Evolutionary conservation across 2,329 filamentous ascomycete species (phyloP), one percentile per base, ranked within the genome.

Genomic region (Ophiostoma pallidulum): DNA sequence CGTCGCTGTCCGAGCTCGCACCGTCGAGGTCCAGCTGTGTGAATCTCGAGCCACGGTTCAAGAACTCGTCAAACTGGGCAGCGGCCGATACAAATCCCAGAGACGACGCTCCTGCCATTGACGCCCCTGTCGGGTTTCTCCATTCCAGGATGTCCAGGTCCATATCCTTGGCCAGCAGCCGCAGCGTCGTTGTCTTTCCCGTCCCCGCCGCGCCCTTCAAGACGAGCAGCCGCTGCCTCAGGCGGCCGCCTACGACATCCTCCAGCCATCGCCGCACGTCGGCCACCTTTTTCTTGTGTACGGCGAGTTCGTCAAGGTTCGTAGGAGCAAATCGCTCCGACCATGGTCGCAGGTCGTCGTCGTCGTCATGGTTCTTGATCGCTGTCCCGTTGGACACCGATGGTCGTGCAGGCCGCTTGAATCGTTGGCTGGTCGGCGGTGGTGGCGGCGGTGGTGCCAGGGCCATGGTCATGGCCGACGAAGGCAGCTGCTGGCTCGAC

Each of bases 281-380:
- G 2, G 78, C 68, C 6, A 97, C 86, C 64, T 98, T 98, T 58
- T 79, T 92, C 69, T 94, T 96, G 64, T 98, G 90, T 16, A 98
- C 91, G 0, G 85, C 91, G 39, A 98, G 70, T 66, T 97, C 91
- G 14, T 89, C 81, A 12, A 96, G 63, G 56, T 77, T 84, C 3
- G 63, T 59, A 0, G 91, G 91, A 2, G 78, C 82, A 63, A 88
- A 97, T 56, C 82, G 79, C 56, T 96, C 90, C 14, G 85, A 85
- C 91, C 91, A 97, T 3, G 91, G 89, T 45, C 84, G 76, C 41
- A 72, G 65, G 54, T 88, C 82, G 31, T 77, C 71, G 41, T 71
- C 67, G 28, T 47, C 31, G 22, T 12, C 22, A n/a, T n/a, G n/a
- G n/a, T n/a, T n/a, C n/a, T n/a, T n/a, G 8, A 4, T 54, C 53